Evolutionary conservation across 192 early-diverging fungal species (phyloP).

Genomic region (Diversispora epigaea): DNA sequence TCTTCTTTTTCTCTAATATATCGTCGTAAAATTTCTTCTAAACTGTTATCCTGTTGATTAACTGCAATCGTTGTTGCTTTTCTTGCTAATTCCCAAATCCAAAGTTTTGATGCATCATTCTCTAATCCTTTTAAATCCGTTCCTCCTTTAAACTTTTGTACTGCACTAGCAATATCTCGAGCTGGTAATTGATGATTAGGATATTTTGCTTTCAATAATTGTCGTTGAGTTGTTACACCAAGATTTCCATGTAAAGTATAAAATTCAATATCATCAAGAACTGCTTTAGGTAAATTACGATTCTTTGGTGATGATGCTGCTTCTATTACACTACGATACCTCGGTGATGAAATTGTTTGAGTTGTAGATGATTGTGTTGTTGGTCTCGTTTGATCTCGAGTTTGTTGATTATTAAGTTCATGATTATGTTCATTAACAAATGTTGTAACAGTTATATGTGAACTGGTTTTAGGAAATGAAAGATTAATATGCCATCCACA

Average conservation of each 20-base stretch:
- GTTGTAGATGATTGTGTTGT: constrained; percentile 7
- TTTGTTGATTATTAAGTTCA: constrained; percentile 25
- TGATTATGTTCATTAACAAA: constrained; percentile 35
- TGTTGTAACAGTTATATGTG: constrained; percentile 32
- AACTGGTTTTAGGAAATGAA: constrained; percentile 29
- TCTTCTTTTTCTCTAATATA: constrained; percentile 33
- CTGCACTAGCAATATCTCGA: constrained; percentile 27
- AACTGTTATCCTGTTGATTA: constrained; percentile 22
- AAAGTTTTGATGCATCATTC: constrained; percentile 31
- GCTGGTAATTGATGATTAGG: constrained; percentile 28
- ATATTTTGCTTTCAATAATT: constrained; percentile 32
- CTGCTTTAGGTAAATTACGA: constrained; percentile 21
- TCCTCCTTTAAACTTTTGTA: constrained; percentile 23
- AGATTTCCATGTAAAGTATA: constrained; percentile 32
- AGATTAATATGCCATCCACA: constrained; percentile 34
- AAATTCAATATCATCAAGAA: constrained; percentile 32
- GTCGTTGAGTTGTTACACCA: constrained; percentile 23
- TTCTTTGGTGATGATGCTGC: constrained; percentile 31
- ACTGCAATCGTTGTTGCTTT: constrained; percentile 28
- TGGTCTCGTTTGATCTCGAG: constrained; percentile 6
- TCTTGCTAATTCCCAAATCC: constrained; percentile 31
- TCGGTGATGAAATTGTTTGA: neutral
- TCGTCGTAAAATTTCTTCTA: constrained; percentile 20
- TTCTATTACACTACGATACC: constrained; percentile 22
- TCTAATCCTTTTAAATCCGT: constrained; percentile 27